Percentiles rank a stretch among this genome's conserved stretches.
Conservation (phyloP, 148 eudicot genomes). For the Cornus suecica region DNA sequence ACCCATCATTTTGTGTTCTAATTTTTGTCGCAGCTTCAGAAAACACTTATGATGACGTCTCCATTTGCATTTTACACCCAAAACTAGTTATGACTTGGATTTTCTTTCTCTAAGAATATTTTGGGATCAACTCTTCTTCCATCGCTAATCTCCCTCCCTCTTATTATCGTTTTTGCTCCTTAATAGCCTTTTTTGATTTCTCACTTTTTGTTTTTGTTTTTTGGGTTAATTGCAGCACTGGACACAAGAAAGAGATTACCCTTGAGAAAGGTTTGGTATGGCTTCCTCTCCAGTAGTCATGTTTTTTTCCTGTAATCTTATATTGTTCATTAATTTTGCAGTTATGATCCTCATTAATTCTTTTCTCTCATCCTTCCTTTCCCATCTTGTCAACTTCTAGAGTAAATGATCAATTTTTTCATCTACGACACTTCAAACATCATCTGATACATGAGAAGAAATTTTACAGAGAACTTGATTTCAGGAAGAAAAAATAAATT, state of each 20-base stretch:
- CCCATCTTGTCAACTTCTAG: background rate
- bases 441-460: background rate
- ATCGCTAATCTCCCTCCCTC: background rate
- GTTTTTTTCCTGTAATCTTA: background rate
- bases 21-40: background rate
- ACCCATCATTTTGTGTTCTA: background rate
- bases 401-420: background rate
- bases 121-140: background rate
- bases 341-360: background rate
- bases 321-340: background rate
- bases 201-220: conserved; percentile 15
- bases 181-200: background rate
- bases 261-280: conserved; percentile 75
- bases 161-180: background rate
- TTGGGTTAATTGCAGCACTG: conserved; percentile 65
- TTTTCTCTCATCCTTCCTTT: background rate
- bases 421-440: background rate
- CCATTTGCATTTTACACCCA: background rate
- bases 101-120: background rate
- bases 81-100: background rate
- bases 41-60: background rate
- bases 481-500: too few species aligned
- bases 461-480: background rate
- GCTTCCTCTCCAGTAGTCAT: conserved; percentile 10
- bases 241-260: conserved; percentile 74